Base-by-base conservation (phyloP, 2,329 filamentous ascomycete genomes). In the Colletotrichum phormii region DNA sequence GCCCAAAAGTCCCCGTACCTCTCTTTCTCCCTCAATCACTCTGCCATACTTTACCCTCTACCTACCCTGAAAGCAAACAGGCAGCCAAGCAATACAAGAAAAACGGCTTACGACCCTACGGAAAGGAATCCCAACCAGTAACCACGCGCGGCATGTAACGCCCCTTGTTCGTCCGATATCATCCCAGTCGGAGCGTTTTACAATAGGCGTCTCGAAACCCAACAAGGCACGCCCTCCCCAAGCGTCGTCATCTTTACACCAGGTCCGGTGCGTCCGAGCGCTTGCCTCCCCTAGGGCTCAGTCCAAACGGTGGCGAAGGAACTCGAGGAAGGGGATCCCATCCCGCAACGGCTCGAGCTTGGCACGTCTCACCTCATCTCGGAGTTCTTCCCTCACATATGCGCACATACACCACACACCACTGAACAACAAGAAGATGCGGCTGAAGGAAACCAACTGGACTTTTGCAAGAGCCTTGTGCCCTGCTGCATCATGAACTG, bases 171-270 rank as follows among this genome's bases (percentile, higher is more conserved):
- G 58, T 55, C 57, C 55, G 29, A 60, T 49, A 29, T 46, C 33
- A 71, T 67, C 68, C 63, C 29, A 7, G 68, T 53, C 49, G 26
- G 22, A 57, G 18, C 37, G 68, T 71, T 71, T 67, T 55, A 67
- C 26, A 55, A 61, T 42, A 61, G 6, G 57, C 65, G 68, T 71
- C 63, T 15, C 68, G 62, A 60, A 67, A 49, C 63, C 22, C 18
- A 42, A 22, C 18, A 62, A 26, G 26, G 63, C 59, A 29, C 22
- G 29, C 26, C 63, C 57, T 37, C 26, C 15, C 18, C 31, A 4
- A 58, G 55, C 60, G 13, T 35, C 64, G 61, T 37, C 57, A 26
- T 51, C 26, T 24, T 42, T 42, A 42, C 15, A 42, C 37, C 37
- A 8, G 1, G 2, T 9, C 2, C 37, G 60, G 42, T 31, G 13